Conservation (phyloP, 2,329 filamentous ascomycete genomes). For the Aspergillus carbonarius region DNA sequence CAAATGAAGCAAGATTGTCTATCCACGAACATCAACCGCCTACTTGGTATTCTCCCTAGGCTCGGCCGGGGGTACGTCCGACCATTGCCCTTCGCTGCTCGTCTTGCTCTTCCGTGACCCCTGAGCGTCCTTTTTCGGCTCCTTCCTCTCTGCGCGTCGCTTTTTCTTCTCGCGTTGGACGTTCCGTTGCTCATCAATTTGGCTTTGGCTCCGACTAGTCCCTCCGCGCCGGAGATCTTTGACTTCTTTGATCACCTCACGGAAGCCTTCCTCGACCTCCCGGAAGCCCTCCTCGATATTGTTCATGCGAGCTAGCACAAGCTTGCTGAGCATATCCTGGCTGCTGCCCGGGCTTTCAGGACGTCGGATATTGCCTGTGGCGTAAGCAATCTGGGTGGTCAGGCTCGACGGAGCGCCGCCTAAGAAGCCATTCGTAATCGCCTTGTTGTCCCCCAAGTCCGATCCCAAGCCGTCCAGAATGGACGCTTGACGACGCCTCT, state of each 20-base stretch:
- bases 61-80: constrained; percentile 3
- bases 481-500: constrained; percentile 55
- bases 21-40: neutral
- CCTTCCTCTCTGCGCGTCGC: constrained; percentile 25
- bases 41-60: neutral
- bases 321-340: constrained; percentile 72
- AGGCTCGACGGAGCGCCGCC: constrained; percentile 72
- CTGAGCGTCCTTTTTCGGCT: constrained; percentile 20
- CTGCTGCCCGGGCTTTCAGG: constrained; percentile 48
- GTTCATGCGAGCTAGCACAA: constrained; percentile 88
- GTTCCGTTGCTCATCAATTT: constrained; percentile 25
- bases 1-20: neutral
- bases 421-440: constrained; percentile 61
- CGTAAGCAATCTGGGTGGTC: constrained; percentile 76
- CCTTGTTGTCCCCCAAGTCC: constrained; percentile 65
- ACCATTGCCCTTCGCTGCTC: constrained; percentile 20
- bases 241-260: constrained; percentile 80
- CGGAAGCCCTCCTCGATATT: constrained; percentile 87
- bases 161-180: constrained; percentile 28
- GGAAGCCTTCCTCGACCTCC: constrained; percentile 73
- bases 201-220: constrained; percentile 30
- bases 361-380: constrained; percentile 60
- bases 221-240: constrained; percentile 57
- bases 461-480: constrained; percentile 73
- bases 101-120: constrained; percentile 20